These are phyloP conservation scores for Neonothopanus nambi DNA, from an alignment of 1,284 basidiomycete genomes.

Conservation along the genomic window DNA sequence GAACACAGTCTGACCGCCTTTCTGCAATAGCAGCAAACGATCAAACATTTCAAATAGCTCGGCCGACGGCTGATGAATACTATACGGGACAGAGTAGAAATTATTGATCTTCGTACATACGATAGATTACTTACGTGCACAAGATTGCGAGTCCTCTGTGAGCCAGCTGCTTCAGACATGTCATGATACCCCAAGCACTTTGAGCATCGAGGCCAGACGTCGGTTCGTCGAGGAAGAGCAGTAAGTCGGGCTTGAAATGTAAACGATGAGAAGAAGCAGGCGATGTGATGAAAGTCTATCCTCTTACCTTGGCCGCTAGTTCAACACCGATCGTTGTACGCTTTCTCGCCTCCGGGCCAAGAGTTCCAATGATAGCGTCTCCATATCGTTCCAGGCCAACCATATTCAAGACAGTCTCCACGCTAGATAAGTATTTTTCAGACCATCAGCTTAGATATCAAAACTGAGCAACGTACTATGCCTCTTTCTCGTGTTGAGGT, in stretches of 20 bases:
- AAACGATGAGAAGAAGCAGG: too few relatives aligned
- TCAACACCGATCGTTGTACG: slow-evolving; percentile 84
- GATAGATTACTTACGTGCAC: slow-evolving; percentile 67
- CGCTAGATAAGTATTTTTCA: slow-evolving; percentile 27
- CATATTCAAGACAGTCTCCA: slow-evolving; percentile 78
- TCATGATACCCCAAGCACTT: slow-evolving; percentile 83
- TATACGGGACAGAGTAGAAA: slow-evolving; percentile 11
- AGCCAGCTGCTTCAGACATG: slow-evolving; percentile 78
- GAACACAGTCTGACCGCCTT: slow-evolving; percentile 59
- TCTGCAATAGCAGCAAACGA: slow-evolving; percentile 46
- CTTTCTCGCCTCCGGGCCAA: slow-evolving; percentile 79
- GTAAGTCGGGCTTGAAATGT: slow-evolving; percentile 66
- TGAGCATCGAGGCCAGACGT: slow-evolving; percentile 95
- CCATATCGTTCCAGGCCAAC: slow-evolving; percentile 73
- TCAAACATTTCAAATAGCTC: slow-evolving; percentile 72
- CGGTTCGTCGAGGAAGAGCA: slow-evolving; percentile 94
- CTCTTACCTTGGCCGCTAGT: too few relatives aligned
- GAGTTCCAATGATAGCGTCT: slow-evolving; percentile 76
- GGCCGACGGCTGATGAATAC: slow-evolving; percentile 64
- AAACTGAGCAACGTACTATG: slow-evolving; percentile 51
- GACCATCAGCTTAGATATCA: not conserved
- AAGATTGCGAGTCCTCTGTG: slow-evolving; percentile 74
- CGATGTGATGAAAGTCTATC: too few relatives aligned
- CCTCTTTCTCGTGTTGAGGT: slow-evolving; percentile 72
- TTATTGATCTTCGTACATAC: slow-evolving; percentile 17